These are phyloP conservation scores for Trichoderma parareesei DNA, from an alignment of 495 filamentous ascomycete genomes.

Conservation along the genomic window DNA sequence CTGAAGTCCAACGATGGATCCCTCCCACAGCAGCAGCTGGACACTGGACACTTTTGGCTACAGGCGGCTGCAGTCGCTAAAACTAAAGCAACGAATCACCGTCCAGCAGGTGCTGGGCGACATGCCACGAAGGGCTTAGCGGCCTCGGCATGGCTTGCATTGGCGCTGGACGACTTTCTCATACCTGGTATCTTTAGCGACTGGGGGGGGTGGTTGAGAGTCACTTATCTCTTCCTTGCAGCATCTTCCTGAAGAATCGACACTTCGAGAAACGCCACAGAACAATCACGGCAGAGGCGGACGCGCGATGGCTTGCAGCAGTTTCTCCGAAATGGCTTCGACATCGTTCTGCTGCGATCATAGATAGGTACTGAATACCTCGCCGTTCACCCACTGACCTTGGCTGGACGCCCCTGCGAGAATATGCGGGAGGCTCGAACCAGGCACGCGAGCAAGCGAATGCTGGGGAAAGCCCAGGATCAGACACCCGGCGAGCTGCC, in stretches of 20 bases:
- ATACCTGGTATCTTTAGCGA: too few relatives aligned
- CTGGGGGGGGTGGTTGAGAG: too few relatives aligned
- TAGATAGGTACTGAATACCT: too few relatives aligned
- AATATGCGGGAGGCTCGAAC: neutral
- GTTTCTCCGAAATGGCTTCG: too few relatives aligned
- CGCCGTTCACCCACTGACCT: too few relatives aligned
- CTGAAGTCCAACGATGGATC: neutral
- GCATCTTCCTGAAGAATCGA: too few relatives aligned
- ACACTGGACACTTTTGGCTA: neutral
- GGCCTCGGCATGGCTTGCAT: conserved; percentile 8
- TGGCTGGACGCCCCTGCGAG: neutral
- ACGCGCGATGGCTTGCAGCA: too few relatives aligned
- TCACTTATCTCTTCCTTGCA: too few relatives aligned
- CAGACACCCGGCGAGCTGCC: neutral
- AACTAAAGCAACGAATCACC: neutral
- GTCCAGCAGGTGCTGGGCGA: neutral
- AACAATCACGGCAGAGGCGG: too few relatives aligned
- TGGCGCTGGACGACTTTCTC: neutral
- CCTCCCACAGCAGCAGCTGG: neutral
- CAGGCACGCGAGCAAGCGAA: neutral
- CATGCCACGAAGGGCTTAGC: conserved; percentile 4
- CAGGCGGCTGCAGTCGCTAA: neutral
- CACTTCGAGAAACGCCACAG: too few relatives aligned
- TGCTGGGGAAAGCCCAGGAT: neutral
- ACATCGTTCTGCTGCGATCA: too few relatives aligned